These are phyloP conservation scores for Musa itinerans DNA, from an alignment of 176 grass and related monocot species.

Conservation along the genomic window DNA sequence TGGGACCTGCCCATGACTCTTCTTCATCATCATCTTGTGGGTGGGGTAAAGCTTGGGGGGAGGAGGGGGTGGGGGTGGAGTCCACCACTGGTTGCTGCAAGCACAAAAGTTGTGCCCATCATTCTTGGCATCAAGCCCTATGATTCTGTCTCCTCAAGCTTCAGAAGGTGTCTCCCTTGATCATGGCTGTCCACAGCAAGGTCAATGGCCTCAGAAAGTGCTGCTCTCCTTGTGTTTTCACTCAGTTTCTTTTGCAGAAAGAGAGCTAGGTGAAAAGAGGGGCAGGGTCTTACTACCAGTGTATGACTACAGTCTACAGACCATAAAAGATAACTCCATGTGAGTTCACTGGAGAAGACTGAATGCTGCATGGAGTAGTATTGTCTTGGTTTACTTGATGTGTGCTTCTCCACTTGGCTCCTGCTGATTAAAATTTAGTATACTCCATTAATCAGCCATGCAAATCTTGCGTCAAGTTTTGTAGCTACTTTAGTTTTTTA, in stretches of 20 bases:
- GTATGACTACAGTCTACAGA: neutral
- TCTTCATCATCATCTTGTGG: neutral
- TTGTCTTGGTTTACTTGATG: too few relatives aligned
- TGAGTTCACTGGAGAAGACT: neutral
- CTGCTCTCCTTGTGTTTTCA: constrained; percentile 4
- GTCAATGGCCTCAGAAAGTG: constrained; percentile 70
- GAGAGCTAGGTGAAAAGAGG: neutral
- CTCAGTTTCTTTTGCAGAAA: neutral
- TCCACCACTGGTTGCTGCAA: constrained; percentile 4
- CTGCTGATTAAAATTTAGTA: too few relatives aligned
- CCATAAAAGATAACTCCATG: neutral
- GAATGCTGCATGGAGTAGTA: neutral
- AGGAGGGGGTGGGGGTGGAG: neutral
- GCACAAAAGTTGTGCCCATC: constrained; percentile 34
- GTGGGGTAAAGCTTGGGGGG: neutral
- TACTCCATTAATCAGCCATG: too few relatives aligned
- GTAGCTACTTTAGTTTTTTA: too few relatives aligned
- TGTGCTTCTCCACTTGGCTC: too few relatives aligned
- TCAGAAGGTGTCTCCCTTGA: constrained; percentile 33
- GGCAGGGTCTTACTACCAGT: neutral
- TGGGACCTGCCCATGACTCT: neutral
- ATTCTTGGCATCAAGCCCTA: constrained; percentile 51
- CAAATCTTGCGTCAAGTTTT: too few relatives aligned
- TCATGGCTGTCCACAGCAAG: constrained; percentile 48
- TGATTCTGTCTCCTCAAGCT: constrained; percentile 62